Evolutionary conservation across 306 rosid species (phyloP).

Genomic region (Quercus wislizeni): DNA sequence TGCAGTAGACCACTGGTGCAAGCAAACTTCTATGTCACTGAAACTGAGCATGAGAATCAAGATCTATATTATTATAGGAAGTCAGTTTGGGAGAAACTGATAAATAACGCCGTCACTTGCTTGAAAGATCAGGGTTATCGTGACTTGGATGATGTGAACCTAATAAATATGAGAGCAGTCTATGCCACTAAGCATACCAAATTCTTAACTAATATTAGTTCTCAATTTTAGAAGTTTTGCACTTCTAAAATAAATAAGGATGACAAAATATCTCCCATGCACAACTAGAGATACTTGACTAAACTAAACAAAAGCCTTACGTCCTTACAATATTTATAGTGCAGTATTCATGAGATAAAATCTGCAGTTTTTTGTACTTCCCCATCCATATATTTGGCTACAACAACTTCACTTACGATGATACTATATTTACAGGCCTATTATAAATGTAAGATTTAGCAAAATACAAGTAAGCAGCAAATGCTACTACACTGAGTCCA

Average conservation of each 20-base stretch:
- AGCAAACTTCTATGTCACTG: constrained; percentile 81
- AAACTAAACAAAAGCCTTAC: too few species aligned
- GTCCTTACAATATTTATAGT: too few species aligned
- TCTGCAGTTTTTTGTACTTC: too few species aligned
- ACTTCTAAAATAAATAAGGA: too few species aligned
- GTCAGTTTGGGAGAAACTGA: constrained; percentile 75
- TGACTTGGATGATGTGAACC: constrained; percentile 44
- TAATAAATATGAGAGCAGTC: too few species aligned
- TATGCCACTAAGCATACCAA: too few species aligned
- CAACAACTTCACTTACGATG: not conserved
- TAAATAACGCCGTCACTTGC: constrained; percentile 41
- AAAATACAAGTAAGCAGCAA: constrained; percentile 19
- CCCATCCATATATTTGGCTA: not conserved
- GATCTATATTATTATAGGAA: constrained; percentile 67
- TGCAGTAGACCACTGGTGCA: constrained; percentile 71
- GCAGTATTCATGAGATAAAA: too few species aligned
- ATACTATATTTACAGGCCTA: not conserved
- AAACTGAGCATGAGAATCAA: constrained; percentile 65
- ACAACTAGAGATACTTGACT: too few species aligned
- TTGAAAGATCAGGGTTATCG: constrained; percentile 48
- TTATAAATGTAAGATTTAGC: constrained; percentile 37
- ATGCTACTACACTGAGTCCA: constrained; percentile 33
- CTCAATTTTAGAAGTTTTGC: too few species aligned
- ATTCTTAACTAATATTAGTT: too few species aligned
- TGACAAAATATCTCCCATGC: too few species aligned